A percentile compares a stretch with the other conserved stretches of the same genome.
phyloP scores from a whole-genome alignment of 768 basidiomycete genomes.

The Lactarius evosmus region DNA sequence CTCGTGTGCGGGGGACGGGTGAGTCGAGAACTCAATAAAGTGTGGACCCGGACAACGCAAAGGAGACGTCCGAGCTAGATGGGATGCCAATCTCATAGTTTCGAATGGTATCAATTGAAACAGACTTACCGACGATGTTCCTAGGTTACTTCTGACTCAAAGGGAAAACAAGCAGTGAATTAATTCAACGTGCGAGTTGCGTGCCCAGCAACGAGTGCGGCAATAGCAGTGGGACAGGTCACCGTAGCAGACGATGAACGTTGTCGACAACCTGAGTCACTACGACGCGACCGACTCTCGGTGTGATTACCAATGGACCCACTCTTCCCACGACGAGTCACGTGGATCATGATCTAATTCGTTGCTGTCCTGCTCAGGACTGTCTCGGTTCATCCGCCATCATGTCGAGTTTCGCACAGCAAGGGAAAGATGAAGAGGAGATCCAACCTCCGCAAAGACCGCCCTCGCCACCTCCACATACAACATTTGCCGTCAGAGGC shows the following conservation, averaged over 20 bases:
- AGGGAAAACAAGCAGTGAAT: background rate
- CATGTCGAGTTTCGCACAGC: slow-evolving; percentile 19
- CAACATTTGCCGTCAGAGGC: slow-evolving; percentile 48
- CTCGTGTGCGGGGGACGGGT: slow-evolving; percentile 11
- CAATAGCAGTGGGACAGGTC: background rate
- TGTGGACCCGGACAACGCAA: background rate
- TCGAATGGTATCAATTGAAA: background rate
- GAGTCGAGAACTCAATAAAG: background rate
- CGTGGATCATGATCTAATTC: background rate
- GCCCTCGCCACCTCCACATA: slow-evolving; percentile 22
- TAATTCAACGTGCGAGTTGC: background rate
- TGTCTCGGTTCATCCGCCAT: background rate
- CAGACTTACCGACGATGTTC: background rate
- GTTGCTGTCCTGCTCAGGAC: no score
- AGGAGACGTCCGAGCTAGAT: slow-evolving; percentile 4
- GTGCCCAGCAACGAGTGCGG: background rate
- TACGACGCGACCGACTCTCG: no score
- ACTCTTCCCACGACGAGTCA: background rate
- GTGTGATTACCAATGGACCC: background rate
- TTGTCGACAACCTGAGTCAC: background rate
- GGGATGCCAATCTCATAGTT: background rate
- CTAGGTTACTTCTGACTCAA: background rate
- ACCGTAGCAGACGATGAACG: slow-evolving; percentile 1
- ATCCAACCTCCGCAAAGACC: slow-evolving; percentile 17
- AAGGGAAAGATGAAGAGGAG: slow-evolving; percentile 17